Conservation (phyloP, 2,329 filamentous ascomycete genomes). For the Aspergillus persii region DNA sequence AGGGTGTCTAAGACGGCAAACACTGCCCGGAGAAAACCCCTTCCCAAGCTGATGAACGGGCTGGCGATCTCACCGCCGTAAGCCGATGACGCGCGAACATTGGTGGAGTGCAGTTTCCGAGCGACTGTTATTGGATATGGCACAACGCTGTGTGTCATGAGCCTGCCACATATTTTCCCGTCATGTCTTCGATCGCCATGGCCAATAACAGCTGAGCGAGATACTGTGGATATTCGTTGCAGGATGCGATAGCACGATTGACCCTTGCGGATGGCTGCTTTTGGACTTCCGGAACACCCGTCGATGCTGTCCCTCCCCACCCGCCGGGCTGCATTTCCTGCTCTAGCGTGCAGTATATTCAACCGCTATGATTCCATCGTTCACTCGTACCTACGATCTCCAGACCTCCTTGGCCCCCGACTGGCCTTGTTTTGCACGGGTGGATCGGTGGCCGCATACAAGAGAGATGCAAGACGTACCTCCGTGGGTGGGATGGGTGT, state of each 20-base stretch:
- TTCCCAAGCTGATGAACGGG: constrained; percentile 44
- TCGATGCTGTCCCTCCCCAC: neutral
- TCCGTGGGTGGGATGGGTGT: neutral
- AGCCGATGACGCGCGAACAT: constrained; percentile 7
- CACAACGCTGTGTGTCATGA: constrained; percentile 4
- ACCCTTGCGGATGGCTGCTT: constrained; percentile 5
- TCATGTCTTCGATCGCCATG: constrained; percentile 4
- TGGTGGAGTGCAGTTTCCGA: constrained; percentile 19
- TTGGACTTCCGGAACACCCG: constrained; percentile 8
- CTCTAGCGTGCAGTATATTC: neutral
- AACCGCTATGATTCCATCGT: neutral
- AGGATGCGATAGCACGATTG: neutral
- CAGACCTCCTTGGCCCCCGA: neutral
- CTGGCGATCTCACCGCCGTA: constrained; percentile 37
- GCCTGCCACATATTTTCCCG: constrained; percentile 9
- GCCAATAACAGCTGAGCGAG: constrained; percentile 4
- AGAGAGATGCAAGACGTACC: neutral
- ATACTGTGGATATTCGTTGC: constrained; percentile 2
- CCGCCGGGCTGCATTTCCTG: neutral
- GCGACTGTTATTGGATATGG: constrained; percentile 10
- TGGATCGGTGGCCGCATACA: neutral
- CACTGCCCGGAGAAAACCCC: constrained; percentile 42
- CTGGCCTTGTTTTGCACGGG: neutral
- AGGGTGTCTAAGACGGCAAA: constrained; percentile 50
- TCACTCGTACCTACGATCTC: neutral